Percentiles rank a stretch among this genome's conserved stretches.
phyloP scores from a whole-genome alignment of 176 grass and related monocot genomes.

The Tuctoria greenei region DNA sequence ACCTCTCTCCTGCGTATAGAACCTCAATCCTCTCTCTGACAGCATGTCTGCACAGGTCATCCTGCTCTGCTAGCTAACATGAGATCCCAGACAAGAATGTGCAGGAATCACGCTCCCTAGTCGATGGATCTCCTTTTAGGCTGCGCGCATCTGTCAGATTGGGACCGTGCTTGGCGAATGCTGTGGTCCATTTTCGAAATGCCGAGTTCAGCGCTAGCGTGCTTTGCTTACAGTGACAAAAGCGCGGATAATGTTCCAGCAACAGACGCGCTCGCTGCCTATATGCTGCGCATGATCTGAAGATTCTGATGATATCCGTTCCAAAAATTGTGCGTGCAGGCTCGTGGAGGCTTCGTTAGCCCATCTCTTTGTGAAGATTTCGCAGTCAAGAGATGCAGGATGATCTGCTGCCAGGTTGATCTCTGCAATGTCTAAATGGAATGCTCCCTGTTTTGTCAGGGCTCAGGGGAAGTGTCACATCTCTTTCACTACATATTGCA shows the following conservation, averaged over 20 bases:
- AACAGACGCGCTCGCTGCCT: background rate
- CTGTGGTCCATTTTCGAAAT: slow-evolving; percentile 19
- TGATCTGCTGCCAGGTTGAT: background rate
- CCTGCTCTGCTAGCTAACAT: background rate
- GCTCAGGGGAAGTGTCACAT: background rate
- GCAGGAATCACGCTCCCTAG: background rate
- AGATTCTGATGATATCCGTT: background rate
- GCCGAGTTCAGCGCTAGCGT: background rate
- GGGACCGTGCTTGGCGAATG: background rate
- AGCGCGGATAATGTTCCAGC: slow-evolving; percentile 22
- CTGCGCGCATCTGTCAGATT: background rate
- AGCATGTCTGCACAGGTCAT: background rate
- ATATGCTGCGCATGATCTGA: slow-evolving; percentile 24
- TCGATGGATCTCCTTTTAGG: slow-evolving; percentile 1
- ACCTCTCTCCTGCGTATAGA: background rate
- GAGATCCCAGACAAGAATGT: slow-evolving; percentile 15
- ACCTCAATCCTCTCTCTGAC: background rate
- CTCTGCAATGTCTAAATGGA: slow-evolving; percentile 13
- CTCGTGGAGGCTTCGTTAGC: slow-evolving; percentile 16
- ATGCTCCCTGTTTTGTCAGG: slow-evolving; percentile 19
- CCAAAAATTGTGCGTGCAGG: slow-evolving; percentile 19
- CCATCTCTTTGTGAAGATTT: slow-evolving; percentile 16
- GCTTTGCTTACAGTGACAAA: slow-evolving; percentile 36
- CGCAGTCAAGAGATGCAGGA: background rate
- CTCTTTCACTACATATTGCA: background rate